These are phyloP conservation scores for Lepidium campestre DNA, from an alignment of 441 rosid species.

Conservation along the genomic window DNA sequence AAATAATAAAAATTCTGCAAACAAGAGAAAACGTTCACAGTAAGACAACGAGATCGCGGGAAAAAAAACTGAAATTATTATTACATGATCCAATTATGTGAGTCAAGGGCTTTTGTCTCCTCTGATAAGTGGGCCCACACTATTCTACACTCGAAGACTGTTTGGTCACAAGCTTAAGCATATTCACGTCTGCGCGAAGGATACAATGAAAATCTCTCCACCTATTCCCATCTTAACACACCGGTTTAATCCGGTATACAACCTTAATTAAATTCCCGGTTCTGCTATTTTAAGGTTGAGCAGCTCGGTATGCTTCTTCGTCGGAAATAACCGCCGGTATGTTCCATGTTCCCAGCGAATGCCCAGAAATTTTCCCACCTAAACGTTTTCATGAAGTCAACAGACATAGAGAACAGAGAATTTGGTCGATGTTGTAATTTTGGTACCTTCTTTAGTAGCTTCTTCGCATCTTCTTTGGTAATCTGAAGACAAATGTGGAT, in stretches of 20 bases:
- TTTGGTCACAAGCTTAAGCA: background rate
- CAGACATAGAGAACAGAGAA: background rate
- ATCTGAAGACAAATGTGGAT: constrained; percentile 48
- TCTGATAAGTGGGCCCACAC: constrained; percentile 9
- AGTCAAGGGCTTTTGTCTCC: constrained; percentile 25
- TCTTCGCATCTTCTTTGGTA: constrained; percentile 78
- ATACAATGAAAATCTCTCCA: background rate
- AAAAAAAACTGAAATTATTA: background rate
- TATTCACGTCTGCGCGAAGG: background rate
- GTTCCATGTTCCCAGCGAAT: constrained; percentile 70
- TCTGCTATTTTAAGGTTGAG: background rate
- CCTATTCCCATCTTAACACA: background rate
- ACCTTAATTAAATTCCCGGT: background rate
- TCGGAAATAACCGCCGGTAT: constrained; percentile 64
- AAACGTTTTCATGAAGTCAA: background rate
- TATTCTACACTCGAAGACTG: background rate
- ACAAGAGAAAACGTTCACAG: constrained; percentile 11
- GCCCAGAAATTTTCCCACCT: constrained; percentile 61
- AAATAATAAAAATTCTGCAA: background rate
- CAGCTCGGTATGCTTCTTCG: constrained; percentile 49
- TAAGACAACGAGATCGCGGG: background rate
- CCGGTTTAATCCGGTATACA: constrained; percentile 16
- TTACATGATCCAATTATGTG: constrained; percentile 3
- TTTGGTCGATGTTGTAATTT: background rate
- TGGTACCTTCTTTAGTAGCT: constrained; percentile 77